Evolutionary conservation across 2,329 filamentous ascomycete species (phyloP).

Genomic region (Onygenales sp.): DNA sequence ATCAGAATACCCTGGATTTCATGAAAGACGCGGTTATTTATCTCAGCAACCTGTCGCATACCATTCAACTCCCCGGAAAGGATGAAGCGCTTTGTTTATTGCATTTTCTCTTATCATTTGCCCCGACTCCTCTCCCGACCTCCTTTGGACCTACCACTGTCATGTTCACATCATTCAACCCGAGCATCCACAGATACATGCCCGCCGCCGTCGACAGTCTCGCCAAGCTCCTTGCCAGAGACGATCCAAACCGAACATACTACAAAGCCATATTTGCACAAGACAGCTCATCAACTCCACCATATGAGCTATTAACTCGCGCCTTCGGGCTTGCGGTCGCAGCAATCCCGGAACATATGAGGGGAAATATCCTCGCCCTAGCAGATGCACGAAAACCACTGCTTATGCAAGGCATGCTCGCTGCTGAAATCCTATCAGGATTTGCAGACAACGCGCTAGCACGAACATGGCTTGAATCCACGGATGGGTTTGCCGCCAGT

Average conservation of each 20-base stretch:
- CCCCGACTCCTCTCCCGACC: conserved; percentile 64
- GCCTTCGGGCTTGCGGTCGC: conserved; percentile 81
- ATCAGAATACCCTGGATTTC: conserved; percentile 82
- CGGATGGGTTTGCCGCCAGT: conserved; percentile 74
- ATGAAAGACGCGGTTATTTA: conserved; percentile 92
- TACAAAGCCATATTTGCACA: conserved; percentile 74
- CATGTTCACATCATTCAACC: conserved; percentile 73
- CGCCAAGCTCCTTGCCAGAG: conserved; percentile 82
- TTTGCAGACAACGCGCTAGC: conserved; percentile 67
- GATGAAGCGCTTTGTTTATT: conserved; percentile 82
- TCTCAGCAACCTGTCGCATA: conserved; percentile 77
- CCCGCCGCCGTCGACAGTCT: conserved; percentile 82
- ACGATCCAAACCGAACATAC: conserved; percentile 81
- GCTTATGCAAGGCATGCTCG: conserved; percentile 83
- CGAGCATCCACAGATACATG: conserved; percentile 73
- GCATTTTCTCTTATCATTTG: conserved; percentile 84
- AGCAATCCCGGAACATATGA: conserved; percentile 65
- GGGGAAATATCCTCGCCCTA: conserved; percentile 52
- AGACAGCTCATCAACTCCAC: conserved; percentile 50
- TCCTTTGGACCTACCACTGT: conserved; percentile 46
- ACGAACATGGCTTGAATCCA: conserved; percentile 69
- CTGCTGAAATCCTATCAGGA: conserved; percentile 76
- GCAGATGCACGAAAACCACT: conserved; percentile 79
- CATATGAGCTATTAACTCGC: conserved; percentile 73
- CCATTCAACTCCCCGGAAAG: conserved; percentile 69